phyloP scores from a whole-genome alignment of 495 filamentous ascomycete species.

The Choiromyces venosus region DNA sequence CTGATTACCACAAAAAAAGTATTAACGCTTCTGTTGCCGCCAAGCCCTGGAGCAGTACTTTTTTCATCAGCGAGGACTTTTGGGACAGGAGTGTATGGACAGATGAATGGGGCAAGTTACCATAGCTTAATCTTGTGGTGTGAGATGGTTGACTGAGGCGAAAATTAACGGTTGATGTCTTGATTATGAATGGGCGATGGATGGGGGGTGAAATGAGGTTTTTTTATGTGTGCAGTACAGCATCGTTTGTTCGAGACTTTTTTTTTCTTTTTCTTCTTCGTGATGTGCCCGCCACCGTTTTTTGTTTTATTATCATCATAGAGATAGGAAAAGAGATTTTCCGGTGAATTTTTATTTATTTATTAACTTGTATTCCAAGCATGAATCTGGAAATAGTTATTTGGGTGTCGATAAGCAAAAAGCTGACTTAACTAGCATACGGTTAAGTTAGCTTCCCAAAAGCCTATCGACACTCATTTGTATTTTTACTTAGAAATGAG shows the following conservation, averaged over 20 bases:
- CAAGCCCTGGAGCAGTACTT: too few species aligned
- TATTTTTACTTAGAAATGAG: background rate
- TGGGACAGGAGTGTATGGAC: background rate
- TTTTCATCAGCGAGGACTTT: too few species aligned
- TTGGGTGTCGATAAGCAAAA: too few species aligned
- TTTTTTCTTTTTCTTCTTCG: background rate
- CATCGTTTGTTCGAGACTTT: too few species aligned
- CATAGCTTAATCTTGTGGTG: background rate
- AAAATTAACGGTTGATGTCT: background rate
- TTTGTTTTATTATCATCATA: background rate
- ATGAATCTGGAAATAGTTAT: too few species aligned
- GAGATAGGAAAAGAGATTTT: background rate
- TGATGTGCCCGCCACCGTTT: too few species aligned
- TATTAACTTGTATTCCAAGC: too few species aligned
- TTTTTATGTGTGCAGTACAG: background rate
- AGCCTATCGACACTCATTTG: too few species aligned
- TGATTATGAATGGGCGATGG: background rate
- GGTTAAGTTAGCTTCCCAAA: too few species aligned
- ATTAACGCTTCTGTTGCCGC: too few species aligned
- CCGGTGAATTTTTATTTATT: background rate
- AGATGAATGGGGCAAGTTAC: background rate
- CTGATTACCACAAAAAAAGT: too few species aligned
- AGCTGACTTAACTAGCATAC: too few species aligned
- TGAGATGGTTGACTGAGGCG: background rate
- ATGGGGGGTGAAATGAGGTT: background rate